These are phyloP conservation scores for Pseudohyphozyma bogoriensis DNA, from an alignment of 768 basidiomycete genomes.

Conservation along the genomic window DNA sequence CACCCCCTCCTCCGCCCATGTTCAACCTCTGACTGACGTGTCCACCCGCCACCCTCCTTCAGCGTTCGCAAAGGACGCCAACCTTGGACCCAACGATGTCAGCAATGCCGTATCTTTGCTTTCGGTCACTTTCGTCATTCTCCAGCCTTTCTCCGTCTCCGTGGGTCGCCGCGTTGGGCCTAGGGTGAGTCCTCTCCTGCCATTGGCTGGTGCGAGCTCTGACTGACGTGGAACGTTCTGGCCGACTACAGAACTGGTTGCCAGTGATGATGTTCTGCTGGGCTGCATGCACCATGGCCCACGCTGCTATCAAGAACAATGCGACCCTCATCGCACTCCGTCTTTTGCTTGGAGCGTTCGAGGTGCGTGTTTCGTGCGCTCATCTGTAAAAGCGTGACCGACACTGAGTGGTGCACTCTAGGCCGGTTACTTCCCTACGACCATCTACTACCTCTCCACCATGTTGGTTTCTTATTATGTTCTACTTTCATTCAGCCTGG, in stretches of 20 bases:
- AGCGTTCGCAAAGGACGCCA: slow-evolving; percentile 4
- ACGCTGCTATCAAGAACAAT: neutral
- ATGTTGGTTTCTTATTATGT: too few relatives aligned
- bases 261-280: neutral
- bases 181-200: neutral
- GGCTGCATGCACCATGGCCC: neutral
- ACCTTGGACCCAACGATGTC: slow-evolving; percentile 1
- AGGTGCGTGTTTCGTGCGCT: too few relatives aligned
- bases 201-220: too few relatives aligned
- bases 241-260: neutral
- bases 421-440: neutral
- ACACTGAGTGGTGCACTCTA: too few relatives aligned
- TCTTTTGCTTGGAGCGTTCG: neutral
- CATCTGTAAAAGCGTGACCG: too few relatives aligned
- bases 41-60: neutral
- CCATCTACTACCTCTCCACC: neutral
- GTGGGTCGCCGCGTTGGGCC: slow-evolving; percentile 5
- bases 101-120: slow-evolving; percentile 1
- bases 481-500: too few relatives aligned
- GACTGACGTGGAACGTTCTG: neutral
- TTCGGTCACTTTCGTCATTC: neutral
- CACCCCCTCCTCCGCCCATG: too few relatives aligned
- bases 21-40: neutral
- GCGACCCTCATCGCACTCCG: slow-evolving; percentile 1
- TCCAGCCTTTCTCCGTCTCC: slow-evolving; percentile 2